Evolutionary conservation across 441 rosid genomes (phyloP), one percentile per base, ranked within the genome.

Genomic region (Theobroma grandiflorum): DNA sequence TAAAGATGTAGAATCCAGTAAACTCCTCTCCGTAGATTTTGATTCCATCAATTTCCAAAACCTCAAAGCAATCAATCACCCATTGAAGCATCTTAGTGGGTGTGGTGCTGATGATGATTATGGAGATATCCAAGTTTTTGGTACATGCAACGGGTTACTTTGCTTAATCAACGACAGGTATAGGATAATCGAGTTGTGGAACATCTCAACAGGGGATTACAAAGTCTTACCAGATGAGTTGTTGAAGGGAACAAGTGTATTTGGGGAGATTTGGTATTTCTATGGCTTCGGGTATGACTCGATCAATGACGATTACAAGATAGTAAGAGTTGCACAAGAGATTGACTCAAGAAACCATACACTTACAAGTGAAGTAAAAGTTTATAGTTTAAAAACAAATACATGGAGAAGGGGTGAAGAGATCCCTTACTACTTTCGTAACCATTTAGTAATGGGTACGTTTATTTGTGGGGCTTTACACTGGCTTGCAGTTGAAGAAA

Each of bases 361-460:
- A 2, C 3, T 16, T 2, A 8, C 2, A n/a, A 20, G 11, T 8
- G 62, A 57, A 57, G 31, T 20, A n/a, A n/a, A 6, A n/a, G 62
- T 57, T 57, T 57, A 57, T 4, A 53, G 26, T 6, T n/a, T 53
- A 3, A 53, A 18, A 53, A 6, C 4, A 53, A 18, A 53, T 18
- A 53, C 3, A n/a, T 57, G 31, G 61, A 57, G 61, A n/a, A 57
- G 4, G 26, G 3, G 61, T n/a, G 61, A 57, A 57, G 31, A 57
- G 20, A 57, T 57, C 11, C 22, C 4, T 7, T n/a, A 57, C 4
- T 2, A 57, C 9, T 6, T n/a, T n/a, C 0, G 4, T 0, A 8
- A n/a, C 31, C 8, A 0, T 8, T 0, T 0, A 1, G 2, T 3
- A n/a, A 8, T 0, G 31, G 22, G 4, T n/a, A 20, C 61, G 3